Evolutionary conservation across 768 basidiomycete species (phyloP).

Genomic region (Pisolithus tinctorius): DNA sequence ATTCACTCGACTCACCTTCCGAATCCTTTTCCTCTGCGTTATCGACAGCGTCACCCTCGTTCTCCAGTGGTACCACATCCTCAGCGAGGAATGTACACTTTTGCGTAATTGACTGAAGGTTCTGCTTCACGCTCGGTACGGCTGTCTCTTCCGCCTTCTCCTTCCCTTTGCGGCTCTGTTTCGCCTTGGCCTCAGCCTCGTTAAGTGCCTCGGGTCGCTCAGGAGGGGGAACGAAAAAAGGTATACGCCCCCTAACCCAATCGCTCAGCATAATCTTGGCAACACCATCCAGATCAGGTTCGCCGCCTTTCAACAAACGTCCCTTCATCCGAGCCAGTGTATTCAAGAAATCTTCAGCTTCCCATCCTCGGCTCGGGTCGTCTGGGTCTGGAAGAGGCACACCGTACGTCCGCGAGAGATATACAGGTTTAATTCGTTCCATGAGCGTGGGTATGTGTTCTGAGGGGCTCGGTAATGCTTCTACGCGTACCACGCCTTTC

Average conservation of each 20-base stretch:
- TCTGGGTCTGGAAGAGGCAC: constrained; percentile 56
- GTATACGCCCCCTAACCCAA: constrained; percentile 96
- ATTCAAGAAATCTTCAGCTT: constrained; percentile 74
- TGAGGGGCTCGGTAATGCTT: constrained; percentile 86
- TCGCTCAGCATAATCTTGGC: constrained; percentile 94
- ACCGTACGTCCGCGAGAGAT: constrained; percentile 81
- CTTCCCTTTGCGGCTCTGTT: constrained; percentile 51
- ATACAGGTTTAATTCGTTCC: constrained; percentile 86
- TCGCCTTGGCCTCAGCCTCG: constrained; percentile 43
- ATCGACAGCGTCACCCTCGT: constrained; percentile 28
- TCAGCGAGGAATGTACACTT: constrained; percentile 84
- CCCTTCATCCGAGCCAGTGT: constrained; percentile 87
- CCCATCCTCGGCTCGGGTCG: constrained; percentile 50
- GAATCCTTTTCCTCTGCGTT: constrained; percentile 22
- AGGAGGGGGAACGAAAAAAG: constrained; percentile 92
- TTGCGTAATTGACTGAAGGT: constrained; percentile 80
- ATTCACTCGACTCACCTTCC: constrained; percentile 21
- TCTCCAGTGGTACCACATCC: constrained; percentile 66
- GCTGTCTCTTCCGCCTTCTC: constrained; percentile 29
- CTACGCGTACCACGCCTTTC: constrained; percentile 95
- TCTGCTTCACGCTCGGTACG: constrained; percentile 72
- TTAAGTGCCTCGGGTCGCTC: constrained; percentile 71
- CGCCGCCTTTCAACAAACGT: constrained; percentile 87
- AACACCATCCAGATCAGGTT: constrained; percentile 86
- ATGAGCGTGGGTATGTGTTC: constrained; percentile 89